Base-by-base conservation (phyloP, 176 grass and related monocot species). In the Saccharum spontaneum region DNA sequence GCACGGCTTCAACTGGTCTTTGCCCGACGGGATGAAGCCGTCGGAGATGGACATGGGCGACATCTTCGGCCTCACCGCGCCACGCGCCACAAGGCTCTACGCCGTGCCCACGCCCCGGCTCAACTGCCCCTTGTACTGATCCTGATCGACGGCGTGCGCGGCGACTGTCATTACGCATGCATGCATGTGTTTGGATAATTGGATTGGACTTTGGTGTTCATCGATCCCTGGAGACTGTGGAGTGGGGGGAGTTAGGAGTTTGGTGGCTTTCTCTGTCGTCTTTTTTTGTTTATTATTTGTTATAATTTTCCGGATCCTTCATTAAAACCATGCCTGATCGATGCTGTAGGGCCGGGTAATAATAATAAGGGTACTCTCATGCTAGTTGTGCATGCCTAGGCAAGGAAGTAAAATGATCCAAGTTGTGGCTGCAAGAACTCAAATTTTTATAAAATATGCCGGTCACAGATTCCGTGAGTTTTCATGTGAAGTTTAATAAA, bases 1-100 rank as follows among this genome's bases (percentile, higher is more conserved):
- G 45, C 96, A 98, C 40, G 94, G 86, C 3, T 98, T 98, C 88
- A 54, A 52, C 30, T 98, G 96, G 96, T 77, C 82, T 18, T 81
- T 95, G 11, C 93, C 96, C 0, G 86, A 89, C 46, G 96, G 87
- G 0, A 94, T 92, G 91, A 95, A 94, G 85, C 89, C 96, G 1
- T 75, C 80, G 8, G 96, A 98, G 86, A 78, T 98, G 37, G 93
- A 98, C 89, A 98, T 98, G 96, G 3, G 86, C 33, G 96, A 98
- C 62, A 64, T 95, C 44, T 94, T 92, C n/a, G 93, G 96, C 8
- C 96, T 98, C 85, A 94, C 96, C 22, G 93, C 93, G 34, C 96
- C 96, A 28, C 87, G 93, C 48, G 91, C 93, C 18, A 83, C 85
- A 5, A 52, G 89, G 74, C 93, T 98, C 30, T 83, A 77, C 43